Evolutionary conservation across 352 stramenopile species (phyloP), one percentile per base, ranked within the genome.

Genomic region (Peronospora destructor): DNA sequence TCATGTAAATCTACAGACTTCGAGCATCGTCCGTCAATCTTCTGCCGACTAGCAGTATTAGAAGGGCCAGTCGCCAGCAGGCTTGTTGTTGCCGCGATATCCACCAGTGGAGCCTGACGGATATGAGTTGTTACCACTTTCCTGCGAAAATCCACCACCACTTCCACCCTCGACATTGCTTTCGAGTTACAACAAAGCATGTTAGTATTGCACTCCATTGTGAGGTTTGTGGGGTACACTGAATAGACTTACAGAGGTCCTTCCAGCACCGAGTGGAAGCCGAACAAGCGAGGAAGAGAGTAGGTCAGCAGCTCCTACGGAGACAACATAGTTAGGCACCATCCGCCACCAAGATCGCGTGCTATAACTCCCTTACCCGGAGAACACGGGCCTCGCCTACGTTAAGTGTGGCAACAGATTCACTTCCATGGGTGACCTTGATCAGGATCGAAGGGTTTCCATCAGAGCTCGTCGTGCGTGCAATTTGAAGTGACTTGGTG

Each of bases 261-360:
- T 56, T 91, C 82, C 9, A 92, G 62, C 32, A 80, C 66, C 16
- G 69, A 81, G 59, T 92, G 76, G 61, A 85, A 92, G 45, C 82
- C 82, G 38, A 79, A 78, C 28, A 92, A 49, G 26, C 76, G 76
- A 26, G 82, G 82, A 30, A 92, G 62, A 34, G 78, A 87, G 65
- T 88, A 92, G 35, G 61, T 66, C 32, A 92, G 62, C 34, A 92
- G 61, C 52, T 92, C 82, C 66, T 85, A 49, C 26, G 33, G 6
- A 43, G 7, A 37, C 48, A 32, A 6, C 5, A 13, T 35, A 35
- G 23, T 35, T 7, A 16, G 9, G 6, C 19, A 12, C 7, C 10
- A 32, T 12, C 28, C 7, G 28, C 12, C 10, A 28, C n/a, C 5
- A 14, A 14, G 39, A 17, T 13, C 9, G 36, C 6, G 10, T 19